These are phyloP conservation scores for Colletotrichum coccodes DNA, from an alignment of 2,329 filamentous ascomycete genomes.

Conservation along the genomic window DNA sequence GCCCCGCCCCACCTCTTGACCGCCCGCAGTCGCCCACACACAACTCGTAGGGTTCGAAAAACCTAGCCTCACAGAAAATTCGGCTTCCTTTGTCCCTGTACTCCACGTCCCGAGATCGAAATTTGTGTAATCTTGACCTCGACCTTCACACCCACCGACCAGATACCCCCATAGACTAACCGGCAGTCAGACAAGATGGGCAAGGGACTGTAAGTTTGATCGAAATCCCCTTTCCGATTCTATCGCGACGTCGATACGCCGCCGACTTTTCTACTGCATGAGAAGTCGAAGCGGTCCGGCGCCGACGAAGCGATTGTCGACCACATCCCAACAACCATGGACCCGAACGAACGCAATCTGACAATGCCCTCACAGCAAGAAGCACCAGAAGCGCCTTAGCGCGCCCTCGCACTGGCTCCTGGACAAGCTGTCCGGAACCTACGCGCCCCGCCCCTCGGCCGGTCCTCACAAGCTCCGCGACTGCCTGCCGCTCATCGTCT, in stretches of 20 bases:
- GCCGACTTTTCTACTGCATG: not conserved
- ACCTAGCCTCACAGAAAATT: slow-evolving; percentile 23
- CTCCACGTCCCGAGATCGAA: slow-evolving; percentile 14
- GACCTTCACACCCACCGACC: slow-evolving; percentile 33
- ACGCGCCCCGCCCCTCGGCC: slow-evolving; percentile 75
- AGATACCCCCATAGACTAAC: slow-evolving; percentile 33
- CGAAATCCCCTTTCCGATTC: not conserved
- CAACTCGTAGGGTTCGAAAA: slow-evolving; percentile 24
- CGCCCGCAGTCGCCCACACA: not conserved
- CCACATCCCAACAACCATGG: not conserved
- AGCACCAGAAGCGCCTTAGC: slow-evolving; percentile 99
- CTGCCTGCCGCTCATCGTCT: slow-evolving; percentile 98
- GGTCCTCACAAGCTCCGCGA: slow-evolving; percentile 99
- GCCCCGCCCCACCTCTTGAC: slow-evolving; percentile 3
- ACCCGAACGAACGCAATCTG: slow-evolving; percentile 36
- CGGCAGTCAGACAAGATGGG: slow-evolving; percentile 63
- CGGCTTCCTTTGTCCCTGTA: not conserved
- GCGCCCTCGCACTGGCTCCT: slow-evolving; percentile 99
- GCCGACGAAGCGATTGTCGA: not conserved
- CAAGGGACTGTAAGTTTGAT: slow-evolving; percentile 68
- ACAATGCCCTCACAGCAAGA: slow-evolving; percentile 74
- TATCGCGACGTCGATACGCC: not conserved
- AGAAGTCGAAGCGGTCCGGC: not conserved
- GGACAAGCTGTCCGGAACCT: slow-evolving; percentile 98
- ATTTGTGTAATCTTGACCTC: slow-evolving; percentile 5